These are phyloP conservation scores for Leucosporidium creatinivorum DNA, from an alignment of 768 basidiomycete species.

Conservation along the genomic window DNA sequence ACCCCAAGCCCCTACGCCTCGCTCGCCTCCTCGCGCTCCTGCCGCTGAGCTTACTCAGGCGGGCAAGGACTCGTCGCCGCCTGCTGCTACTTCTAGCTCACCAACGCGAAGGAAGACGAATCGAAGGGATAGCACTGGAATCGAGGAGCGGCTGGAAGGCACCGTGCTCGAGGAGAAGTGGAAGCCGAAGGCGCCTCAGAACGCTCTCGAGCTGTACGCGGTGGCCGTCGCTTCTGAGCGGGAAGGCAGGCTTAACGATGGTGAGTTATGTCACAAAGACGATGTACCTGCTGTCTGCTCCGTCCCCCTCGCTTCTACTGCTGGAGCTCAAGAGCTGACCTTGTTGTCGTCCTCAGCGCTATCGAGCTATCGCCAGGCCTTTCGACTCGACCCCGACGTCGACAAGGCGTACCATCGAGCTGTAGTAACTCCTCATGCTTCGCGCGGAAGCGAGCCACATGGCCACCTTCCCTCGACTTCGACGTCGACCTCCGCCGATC, in stretches of 20 bases:
- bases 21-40: background rate
- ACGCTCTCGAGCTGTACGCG: slow-evolving; percentile 34
- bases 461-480: background rate
- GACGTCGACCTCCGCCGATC: background rate
- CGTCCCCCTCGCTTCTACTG: background rate
- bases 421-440: background rate
- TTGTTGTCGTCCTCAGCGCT: background rate
- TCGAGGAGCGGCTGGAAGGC: background rate
- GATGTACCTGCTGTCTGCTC: background rate
- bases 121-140: background rate
- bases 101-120: background rate
- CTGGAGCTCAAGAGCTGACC: background rate
- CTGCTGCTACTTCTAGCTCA: background rate
- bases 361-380: slow-evolving; percentile 22
- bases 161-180: background rate
- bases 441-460: background rate
- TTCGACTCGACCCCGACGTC: slow-evolving; percentile 34
- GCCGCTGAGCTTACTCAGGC: no score
- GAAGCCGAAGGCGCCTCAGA: slow-evolving; percentile 4
- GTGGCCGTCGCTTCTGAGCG: slow-evolving; percentile 30
- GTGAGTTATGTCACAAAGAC: slow-evolving; percentile 1
- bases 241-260: slow-evolving; percentile 33
- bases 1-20: background rate
- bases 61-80: no score
- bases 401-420: slow-evolving; percentile 32